Conservation (phyloP, 2,329 filamentous ascomycete species). For the Hypoxylon sp. region DNA sequence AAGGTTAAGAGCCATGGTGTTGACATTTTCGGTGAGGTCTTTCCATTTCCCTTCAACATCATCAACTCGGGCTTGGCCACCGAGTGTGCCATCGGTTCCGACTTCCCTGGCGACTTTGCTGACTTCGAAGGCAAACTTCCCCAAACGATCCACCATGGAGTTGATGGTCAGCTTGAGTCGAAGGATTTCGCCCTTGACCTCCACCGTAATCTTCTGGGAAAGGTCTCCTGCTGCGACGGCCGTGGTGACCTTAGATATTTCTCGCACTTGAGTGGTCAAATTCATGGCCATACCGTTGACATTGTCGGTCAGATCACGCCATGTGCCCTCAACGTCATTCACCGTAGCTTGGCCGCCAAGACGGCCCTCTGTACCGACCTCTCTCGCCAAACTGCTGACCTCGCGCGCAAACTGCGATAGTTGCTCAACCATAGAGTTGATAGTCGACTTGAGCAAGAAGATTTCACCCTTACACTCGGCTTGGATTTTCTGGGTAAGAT, state of each 20-base stretch:
- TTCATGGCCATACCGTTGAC: conserved; percentile 99
- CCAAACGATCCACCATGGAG: conserved; percentile 97
- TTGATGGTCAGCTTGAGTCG: conserved; percentile 98
- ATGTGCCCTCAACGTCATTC: conserved; percentile 96
- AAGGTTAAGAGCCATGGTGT: conserved; percentile 78
- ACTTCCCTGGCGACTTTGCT: conserved; percentile 96
- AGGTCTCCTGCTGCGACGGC: conserved; percentile 94
- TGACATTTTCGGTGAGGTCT: conserved; percentile 91
- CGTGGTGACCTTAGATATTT: conserved; percentile 96
- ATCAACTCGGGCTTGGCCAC: conserved; percentile 92
- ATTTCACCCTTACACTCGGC: conserved; percentile 93
- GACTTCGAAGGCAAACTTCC: conserved; percentile 96
- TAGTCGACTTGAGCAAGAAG: conserved; percentile 94
- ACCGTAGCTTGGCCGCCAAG: conserved; percentile 95
- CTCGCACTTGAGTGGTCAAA: conserved; percentile 94
- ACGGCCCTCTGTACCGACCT: conserved; percentile 95
- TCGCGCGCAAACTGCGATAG: conserved; percentile 96
- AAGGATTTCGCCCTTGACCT: conserved; percentile 92
- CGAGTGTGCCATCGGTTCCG: conserved; percentile 93
- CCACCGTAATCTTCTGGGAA: conserved; percentile 94
- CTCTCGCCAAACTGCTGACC: conserved; percentile 94
- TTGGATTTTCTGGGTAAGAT: conserved; percentile 96
- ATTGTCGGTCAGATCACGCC: conserved; percentile 94
- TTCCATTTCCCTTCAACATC: conserved; percentile 99
- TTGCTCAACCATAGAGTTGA: conserved; percentile 99